Evolutionary conservation across 805 yeast species (phyloP).

Genomic region (Candida krabiensis): DNA sequence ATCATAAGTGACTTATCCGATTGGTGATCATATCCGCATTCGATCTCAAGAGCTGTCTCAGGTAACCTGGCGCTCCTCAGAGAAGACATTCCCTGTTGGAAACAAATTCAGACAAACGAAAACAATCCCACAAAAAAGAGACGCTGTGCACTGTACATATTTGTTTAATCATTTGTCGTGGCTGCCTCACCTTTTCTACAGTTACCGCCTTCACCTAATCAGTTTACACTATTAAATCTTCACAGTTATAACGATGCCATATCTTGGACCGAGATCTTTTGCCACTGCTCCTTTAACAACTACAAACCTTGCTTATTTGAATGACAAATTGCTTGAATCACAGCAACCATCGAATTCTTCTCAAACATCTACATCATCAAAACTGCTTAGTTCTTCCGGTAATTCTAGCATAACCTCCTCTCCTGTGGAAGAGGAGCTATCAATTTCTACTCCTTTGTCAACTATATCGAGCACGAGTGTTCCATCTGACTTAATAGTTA

Average conservation of each 20-base stretch:
- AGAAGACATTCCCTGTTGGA: too few relatives aligned
- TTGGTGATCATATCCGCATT: too few relatives aligned
- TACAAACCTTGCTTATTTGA: slow-evolving; percentile 31
- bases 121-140: too few relatives aligned
- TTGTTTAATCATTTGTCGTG: not conserved
- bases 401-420: slow-evolving; percentile 20
- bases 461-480: slow-evolving; percentile 24
- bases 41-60: too few relatives aligned
- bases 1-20: too few relatives aligned
- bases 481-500: slow-evolving; percentile 9
- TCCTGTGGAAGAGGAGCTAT: slow-evolving; percentile 23
- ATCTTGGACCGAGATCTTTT: slow-evolving; percentile 36
- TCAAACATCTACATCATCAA: not conserved
- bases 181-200: too few relatives aligned
- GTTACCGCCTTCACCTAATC: not conserved
- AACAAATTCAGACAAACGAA: too few relatives aligned
- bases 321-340: slow-evolving; percentile 20
- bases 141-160: not conserved
- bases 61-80: too few relatives aligned
- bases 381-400: slow-evolving; percentile 8
- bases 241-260: slow-evolving; percentile 28
- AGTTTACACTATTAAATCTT: not conserved
- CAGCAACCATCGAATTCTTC: slow-evolving; percentile 6
- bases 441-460: slow-evolving; percentile 30
- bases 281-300: slow-evolving; percentile 36